Evolutionary conservation across 768 basidiomycete species (phyloP).

Genomic region (Chlorophyllum brunneum): DNA sequence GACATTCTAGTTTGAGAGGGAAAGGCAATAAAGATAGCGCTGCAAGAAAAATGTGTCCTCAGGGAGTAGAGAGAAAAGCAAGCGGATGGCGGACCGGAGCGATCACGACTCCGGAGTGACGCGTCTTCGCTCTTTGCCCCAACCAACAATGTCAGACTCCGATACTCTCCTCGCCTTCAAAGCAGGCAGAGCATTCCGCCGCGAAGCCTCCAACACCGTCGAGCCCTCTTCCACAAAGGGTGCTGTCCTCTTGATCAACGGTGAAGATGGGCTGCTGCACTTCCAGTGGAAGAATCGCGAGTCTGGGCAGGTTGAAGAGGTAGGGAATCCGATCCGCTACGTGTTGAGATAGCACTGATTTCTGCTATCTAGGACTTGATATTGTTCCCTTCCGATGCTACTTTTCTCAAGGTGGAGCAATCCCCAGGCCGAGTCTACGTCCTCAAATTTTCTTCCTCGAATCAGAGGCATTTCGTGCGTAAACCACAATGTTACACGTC

Average conservation of each 20-base stretch:
- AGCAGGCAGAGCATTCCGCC: slow-evolving; percentile 74
- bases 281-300: slow-evolving; percentile 78
- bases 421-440: slow-evolving; percentile 74
- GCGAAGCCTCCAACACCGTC: slow-evolving; percentile 62
- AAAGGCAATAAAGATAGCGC: background rate
- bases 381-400: slow-evolving; percentile 83
- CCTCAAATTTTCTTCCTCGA: slow-evolving; percentile 87
- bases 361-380: slow-evolving; percentile 64
- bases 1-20: slow-evolving; percentile 34
- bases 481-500: no score
- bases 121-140: slow-evolving; percentile 30
- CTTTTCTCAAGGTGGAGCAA: slow-evolving; percentile 70
- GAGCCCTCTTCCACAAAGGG: slow-evolving; percentile 71
- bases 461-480: slow-evolving; percentile 82
- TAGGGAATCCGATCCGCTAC: slow-evolving; percentile 21
- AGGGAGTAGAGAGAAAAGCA: no score
- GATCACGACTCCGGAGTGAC: slow-evolving; percentile 29
- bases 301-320: slow-evolving; percentile 61
- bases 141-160: slow-evolving; percentile 24
- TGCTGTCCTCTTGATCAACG: slow-evolving; percentile 61
- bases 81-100: no score
- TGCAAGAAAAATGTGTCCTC: background rate
- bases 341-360: slow-evolving; percentile 5
- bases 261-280: slow-evolving; percentile 74
- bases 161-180: slow-evolving; percentile 53